These are phyloP conservation scores for Tylopilus sp. DNA, from an alignment of 768 basidiomycete genomes.

Conservation along the genomic window DNA sequence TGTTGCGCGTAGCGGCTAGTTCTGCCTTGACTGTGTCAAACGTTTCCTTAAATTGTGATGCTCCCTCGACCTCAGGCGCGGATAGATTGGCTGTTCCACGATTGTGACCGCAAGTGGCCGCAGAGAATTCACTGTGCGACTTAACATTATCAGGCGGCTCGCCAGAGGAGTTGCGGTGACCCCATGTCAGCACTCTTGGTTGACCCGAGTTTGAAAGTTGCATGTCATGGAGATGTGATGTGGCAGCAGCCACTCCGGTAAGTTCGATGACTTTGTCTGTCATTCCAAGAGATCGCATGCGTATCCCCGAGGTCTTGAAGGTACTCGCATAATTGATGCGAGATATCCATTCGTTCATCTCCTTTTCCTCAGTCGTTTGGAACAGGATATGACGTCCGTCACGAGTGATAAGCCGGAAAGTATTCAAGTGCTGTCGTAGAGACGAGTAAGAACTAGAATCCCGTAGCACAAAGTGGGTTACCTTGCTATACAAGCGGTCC, in stretches of 20 bases:
- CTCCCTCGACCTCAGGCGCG: constrained; percentile 55
- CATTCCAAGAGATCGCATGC: constrained; percentile 74
- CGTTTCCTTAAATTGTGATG: constrained; percentile 72
- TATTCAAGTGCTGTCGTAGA: constrained; percentile 48
- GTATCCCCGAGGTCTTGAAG: constrained; percentile 81
- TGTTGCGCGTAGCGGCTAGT: constrained; percentile 52
- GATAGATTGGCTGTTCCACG: constrained; percentile 30
- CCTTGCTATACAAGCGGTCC: constrained; percentile 77
- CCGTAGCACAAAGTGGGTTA: constrained; percentile 29
- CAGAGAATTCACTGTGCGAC: constrained; percentile 25
- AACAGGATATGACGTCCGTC: constrained; percentile 82
- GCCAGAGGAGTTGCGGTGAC: constrained; percentile 37
- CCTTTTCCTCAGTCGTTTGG: constrained; percentile 62
- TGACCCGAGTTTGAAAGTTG: constrained; percentile 34
- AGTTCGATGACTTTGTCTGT: constrained; percentile 67
- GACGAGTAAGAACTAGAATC: constrained; percentile 3
- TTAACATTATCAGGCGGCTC: constrained; percentile 23
- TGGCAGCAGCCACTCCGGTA: constrained; percentile 82
- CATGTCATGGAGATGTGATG: constrained; percentile 74
- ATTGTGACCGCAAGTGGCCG: constrained; percentile 27
- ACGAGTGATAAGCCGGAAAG: constrained; percentile 73
- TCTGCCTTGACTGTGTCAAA: constrained; percentile 87
- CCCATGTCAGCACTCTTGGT: constrained; percentile 37
- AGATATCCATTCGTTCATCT: constrained; percentile 88
- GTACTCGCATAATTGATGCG: constrained; percentile 91